These are phyloP conservation scores for Curvularia sp. DNA, from an alignment of 2,329 filamentous ascomycete species.

Conservation along the genomic window DNA sequence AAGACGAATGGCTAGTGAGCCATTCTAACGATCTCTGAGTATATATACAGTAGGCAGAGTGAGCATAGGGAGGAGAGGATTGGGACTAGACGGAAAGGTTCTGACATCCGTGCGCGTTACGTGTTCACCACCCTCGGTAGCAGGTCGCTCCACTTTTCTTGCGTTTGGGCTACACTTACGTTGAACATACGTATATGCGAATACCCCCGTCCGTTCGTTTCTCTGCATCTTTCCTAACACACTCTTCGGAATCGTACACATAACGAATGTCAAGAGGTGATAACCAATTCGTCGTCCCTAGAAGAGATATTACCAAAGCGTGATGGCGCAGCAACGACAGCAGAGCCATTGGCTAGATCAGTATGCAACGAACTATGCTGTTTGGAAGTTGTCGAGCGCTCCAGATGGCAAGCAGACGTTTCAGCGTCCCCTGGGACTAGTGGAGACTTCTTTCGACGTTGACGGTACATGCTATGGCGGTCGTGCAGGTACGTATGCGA, in stretches of 20 bases:
- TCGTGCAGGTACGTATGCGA: conserved; percentile 40
- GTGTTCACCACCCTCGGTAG: too few species aligned
- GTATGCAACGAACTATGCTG: conserved; percentile 51
- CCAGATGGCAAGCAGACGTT: conserved; percentile 33
- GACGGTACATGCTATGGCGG: conserved; percentile 56
- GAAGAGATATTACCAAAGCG: not conserved
- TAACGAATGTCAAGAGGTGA: not conserved
- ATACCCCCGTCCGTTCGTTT: not conserved
- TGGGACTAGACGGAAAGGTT: too few species aligned
- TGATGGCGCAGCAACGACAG: conserved; percentile 4
- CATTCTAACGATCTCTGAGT: too few species aligned
- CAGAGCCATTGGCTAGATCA: conserved; percentile 49
- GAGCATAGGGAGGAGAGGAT: too few species aligned
- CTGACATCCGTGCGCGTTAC: too few species aligned
- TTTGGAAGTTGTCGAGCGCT: conserved; percentile 40
- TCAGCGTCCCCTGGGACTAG: conserved; percentile 52
- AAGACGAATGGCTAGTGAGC: too few species aligned
- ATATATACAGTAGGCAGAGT: too few species aligned
- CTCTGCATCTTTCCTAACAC: not conserved
- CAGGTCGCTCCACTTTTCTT: not conserved
- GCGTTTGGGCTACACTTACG: not conserved
- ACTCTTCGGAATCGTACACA: not conserved
- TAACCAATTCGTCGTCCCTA: not conserved
- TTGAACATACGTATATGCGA: not conserved
- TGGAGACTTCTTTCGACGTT: conserved; percentile 55